Conservation (phyloP, 2,329 filamentous ascomycete genomes). For the Cladosporium oxysporum region DNA sequence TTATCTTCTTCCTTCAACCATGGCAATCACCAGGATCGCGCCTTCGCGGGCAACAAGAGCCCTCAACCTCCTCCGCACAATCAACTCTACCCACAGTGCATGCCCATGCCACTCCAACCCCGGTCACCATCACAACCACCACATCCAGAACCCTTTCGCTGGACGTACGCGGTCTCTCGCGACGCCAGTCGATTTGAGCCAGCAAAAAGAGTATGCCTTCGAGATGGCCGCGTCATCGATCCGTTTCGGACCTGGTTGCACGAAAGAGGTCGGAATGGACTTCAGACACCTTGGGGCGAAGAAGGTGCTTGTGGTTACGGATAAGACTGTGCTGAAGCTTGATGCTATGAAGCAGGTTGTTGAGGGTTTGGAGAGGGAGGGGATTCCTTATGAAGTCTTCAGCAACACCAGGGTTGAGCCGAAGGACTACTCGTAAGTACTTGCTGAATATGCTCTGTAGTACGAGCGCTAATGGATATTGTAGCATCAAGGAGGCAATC, state of each 20-base stretch:
- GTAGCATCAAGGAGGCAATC: conserved; percentile 84
- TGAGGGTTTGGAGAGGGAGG: conserved; percentile 75
- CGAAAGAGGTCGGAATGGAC: conserved; percentile 97
- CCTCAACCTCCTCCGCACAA: conserved; percentile 75
- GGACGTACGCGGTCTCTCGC: conserved; percentile 60
- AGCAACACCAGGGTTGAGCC: conserved; percentile 83
- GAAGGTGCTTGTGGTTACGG: conserved; percentile 89
- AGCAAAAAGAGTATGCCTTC: conserved; percentile 94
- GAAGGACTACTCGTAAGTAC: conserved; percentile 81
- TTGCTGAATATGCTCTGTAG: background rate
- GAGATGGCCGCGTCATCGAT: conserved; percentile 97
- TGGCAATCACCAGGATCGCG: conserved; percentile 43
- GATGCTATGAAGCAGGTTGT: conserved; percentile 88
- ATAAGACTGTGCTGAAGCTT: conserved; percentile 76
- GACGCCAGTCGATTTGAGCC: conserved; percentile 71
- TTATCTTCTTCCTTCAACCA: conserved; percentile 21
- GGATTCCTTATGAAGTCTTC: conserved; percentile 78
- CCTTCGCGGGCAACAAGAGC: conserved; percentile 60
- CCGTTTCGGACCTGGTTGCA: conserved; percentile 88
- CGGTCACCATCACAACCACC: conserved; percentile 65
- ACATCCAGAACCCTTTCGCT: conserved; percentile 53
- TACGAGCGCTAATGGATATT: background rate
- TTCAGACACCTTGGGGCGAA: conserved; percentile 86
- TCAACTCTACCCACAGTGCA: conserved; percentile 78
- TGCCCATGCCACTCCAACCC: conserved; percentile 95